These are phyloP conservation scores for Yamadazyma triangularis DNA, from an alignment of 1,139 yeast genomes.

Conservation along the genomic window DNA sequence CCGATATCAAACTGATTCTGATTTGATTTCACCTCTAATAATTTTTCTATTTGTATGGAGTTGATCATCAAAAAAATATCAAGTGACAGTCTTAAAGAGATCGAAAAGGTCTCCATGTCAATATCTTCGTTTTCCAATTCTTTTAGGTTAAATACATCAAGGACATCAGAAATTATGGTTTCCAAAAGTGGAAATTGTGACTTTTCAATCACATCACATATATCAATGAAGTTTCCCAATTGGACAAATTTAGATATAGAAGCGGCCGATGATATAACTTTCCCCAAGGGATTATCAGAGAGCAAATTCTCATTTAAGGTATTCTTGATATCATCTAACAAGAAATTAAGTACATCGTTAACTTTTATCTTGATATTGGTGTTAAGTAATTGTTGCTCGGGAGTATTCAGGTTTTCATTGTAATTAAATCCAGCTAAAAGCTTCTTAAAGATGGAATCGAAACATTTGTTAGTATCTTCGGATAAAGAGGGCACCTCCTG, in stretches of 20 bases:
- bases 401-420: too few species aligned
- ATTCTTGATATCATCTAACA: not conserved
- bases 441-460: not conserved
- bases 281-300: slow-evolving; percentile 9
- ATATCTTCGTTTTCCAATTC: too few species aligned
- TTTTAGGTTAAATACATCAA: too few species aligned
- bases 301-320: not conserved
- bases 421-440: not conserved
- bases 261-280: too few species aligned
- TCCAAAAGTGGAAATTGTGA: not conserved
- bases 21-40: too few species aligned
- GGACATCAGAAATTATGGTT: not conserved
- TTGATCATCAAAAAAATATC: too few species aligned
- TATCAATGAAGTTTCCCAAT: slow-evolving; percentile 21
- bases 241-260: slow-evolving; percentile 23
- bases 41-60: too few species aligned
- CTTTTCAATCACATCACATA: not conserved
- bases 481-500: slow-evolving; percentile 5
- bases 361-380: not conserved
- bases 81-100: too few species aligned
- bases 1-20: too few species aligned
- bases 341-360: not conserved
- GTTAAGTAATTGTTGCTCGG: not conserved
- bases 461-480: not conserved
- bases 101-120: too few species aligned